phyloP scores from a whole-genome alignment of 202 grass and related monocot genomes.

The Schoenoplectus tabernaemontani region DNA sequence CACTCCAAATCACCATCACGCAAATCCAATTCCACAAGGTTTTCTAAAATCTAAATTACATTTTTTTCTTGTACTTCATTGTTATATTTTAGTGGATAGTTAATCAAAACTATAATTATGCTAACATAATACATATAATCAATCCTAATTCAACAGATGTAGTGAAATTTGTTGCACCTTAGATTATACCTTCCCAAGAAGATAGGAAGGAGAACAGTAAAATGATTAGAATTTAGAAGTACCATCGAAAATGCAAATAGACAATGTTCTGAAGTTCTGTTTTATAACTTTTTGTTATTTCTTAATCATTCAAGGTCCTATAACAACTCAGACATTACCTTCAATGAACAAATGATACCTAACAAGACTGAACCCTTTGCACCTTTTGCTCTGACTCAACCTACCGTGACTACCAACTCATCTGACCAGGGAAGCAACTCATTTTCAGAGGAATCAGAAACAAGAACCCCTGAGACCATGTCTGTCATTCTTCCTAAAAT shows the following conservation, averaged over 20 bases:
- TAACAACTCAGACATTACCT: background rate
- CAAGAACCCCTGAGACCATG: slow-evolving; percentile 22
- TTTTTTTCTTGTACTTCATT: background rate
- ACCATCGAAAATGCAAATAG: background rate
- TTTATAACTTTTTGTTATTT: background rate
- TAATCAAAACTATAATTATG: background rate
- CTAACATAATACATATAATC: background rate
- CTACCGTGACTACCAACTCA: background rate
- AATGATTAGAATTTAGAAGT: no score
- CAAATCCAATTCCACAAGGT: slow-evolving; percentile 19
- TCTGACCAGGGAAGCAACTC: slow-evolving; percentile 29
- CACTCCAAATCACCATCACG: background rate
- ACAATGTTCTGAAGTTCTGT: background rate
- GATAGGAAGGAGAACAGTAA: background rate
- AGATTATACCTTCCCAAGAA: background rate
- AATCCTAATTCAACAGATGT: background rate
- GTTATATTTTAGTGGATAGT: background rate
- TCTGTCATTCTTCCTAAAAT: background rate
- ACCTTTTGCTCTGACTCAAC: slow-evolving; percentile 1
- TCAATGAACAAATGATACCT: background rate
- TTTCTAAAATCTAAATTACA: background rate
- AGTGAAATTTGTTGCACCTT: background rate
- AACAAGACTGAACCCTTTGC: slow-evolving; percentile 11
- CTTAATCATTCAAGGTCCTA: background rate
- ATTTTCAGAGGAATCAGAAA: slow-evolving; percentile 27